A percentile compares a stretch with the other conserved stretches of the same genome.
Conservation (phyloP, 768 basidiomycete species). For the Boletus reticuloceps region DNA sequence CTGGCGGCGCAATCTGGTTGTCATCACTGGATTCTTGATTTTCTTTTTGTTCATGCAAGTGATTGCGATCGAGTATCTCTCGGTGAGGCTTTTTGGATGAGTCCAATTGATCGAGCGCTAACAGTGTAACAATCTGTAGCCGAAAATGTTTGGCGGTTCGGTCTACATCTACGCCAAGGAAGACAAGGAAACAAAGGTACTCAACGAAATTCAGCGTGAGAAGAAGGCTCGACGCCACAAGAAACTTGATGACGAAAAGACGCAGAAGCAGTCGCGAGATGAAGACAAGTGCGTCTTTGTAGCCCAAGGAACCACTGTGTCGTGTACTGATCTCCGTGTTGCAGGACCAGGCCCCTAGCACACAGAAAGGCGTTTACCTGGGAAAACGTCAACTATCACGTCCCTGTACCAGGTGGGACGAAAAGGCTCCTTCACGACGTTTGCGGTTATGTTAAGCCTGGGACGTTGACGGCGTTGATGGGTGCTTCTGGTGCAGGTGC, state of each 20-base stretch:
- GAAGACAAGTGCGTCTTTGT: constrained; percentile 13
- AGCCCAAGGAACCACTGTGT: background rate
- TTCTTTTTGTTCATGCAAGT: constrained; percentile 70
- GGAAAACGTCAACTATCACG: constrained; percentile 74
- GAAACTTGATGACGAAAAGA: constrained; percentile 28
- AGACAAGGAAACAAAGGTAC: constrained; percentile 47
- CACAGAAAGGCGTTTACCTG: constrained; percentile 65
- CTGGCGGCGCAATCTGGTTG: constrained; percentile 68
- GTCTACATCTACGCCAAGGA: constrained; percentile 63
- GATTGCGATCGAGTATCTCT: constrained; percentile 61
- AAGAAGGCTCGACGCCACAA: constrained; percentile 45
- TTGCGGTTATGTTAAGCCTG: constrained; percentile 79
- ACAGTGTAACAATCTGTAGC: constrained; percentile 21
- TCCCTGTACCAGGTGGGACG: constrained; percentile 62
- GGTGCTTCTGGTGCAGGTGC: constrained; percentile 76
- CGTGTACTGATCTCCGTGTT: background rate
- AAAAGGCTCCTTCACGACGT: constrained; percentile 70
- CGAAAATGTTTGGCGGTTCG: constrained; percentile 34
- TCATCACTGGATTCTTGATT: constrained; percentile 68
- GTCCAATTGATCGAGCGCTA: background rate
- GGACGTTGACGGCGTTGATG: constrained; percentile 87
- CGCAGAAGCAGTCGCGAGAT: constrained; percentile 19
- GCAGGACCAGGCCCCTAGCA: background rate
- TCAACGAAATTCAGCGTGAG: constrained; percentile 51
- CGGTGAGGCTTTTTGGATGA: constrained; percentile 37